These are phyloP conservation scores for Pichia sporocuriosa DNA, from an alignment of 805 yeast species.

Conservation along the genomic window DNA sequence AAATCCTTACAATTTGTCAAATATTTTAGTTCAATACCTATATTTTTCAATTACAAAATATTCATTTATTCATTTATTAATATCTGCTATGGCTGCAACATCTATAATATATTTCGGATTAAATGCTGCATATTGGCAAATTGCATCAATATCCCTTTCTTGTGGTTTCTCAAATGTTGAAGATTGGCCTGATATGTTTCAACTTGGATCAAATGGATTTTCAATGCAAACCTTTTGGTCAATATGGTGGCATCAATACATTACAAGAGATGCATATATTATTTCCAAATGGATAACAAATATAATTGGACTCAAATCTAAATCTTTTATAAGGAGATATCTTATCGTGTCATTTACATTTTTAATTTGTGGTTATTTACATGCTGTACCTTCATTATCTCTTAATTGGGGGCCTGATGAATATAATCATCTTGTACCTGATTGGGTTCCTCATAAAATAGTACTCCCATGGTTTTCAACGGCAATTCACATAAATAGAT, in stretches of 20 bases:
- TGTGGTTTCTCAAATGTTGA: slow-evolving; percentile 5
- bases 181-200: slow-evolving; percentile 13
- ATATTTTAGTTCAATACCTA: not conserved
- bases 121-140: slow-evolving; percentile 6
- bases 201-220: slow-evolving; percentile 3
- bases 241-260: slow-evolving; percentile 15
- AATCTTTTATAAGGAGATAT: not conserved
- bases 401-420: not conserved
- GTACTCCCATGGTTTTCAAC: not conserved
- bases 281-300: slow-evolving; percentile 1
- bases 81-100: not conserved
- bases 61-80: not conserved
- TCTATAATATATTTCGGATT: slow-evolving; percentile 9
- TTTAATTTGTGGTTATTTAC: slow-evolving; percentile 2
- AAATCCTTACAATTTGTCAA: not conserved
- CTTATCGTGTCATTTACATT: not conserved
- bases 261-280: slow-evolving; percentile 8
- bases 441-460: not conserved
- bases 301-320: not conserved
- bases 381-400: not conserved
- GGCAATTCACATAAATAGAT: not conserved
- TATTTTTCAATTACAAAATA: not conserved
- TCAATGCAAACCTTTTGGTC: slow-evolving; percentile 11
- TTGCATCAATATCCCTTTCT: slow-evolving; percentile 5
- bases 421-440: not conserved